A percentile compares a stretch with the other conserved stretches of the same genome.
Conservation (phyloP, 73 alveolate genomes). For the Tetrahymena elliotti region DNA sequence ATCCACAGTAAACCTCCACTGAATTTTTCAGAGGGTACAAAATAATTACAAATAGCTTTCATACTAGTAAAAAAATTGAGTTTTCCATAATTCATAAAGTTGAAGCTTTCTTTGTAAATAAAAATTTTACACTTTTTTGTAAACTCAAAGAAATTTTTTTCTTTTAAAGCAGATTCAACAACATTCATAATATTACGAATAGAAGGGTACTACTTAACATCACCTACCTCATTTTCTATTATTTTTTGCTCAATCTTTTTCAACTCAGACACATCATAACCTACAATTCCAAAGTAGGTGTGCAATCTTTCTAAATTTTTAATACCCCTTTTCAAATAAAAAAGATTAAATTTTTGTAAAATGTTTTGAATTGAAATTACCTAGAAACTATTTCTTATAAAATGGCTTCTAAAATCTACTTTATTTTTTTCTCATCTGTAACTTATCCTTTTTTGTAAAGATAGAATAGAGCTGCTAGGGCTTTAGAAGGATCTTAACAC, state of each 20-base stretch:
- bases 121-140: neutral
- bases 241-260: neutral
- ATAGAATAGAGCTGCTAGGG: neutral
- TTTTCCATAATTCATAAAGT: neutral
- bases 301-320: neutral
- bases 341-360: neutral
- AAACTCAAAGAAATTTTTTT: neutral
- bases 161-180: neutral
- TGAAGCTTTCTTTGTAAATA: neutral
- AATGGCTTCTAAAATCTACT: neutral
- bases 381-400: conserved; percentile 2
- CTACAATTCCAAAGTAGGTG: neutral
- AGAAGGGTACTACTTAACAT: neutral
- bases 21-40: neutral
- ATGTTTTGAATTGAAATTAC: neutral
- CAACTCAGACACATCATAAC: neutral
- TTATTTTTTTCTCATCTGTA: neutral
- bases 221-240: neutral
- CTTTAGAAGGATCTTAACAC: conserved; percentile 9
- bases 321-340: neutral
- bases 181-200: neutral
- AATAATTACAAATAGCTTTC: neutral
- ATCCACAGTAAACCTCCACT: neutral
- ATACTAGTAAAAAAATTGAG: neutral
- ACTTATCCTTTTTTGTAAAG: neutral